phyloP scores from a whole-genome alignment of 352 stramenopile genomes.

The Thalassiosira livingstoniorum region DNA sequence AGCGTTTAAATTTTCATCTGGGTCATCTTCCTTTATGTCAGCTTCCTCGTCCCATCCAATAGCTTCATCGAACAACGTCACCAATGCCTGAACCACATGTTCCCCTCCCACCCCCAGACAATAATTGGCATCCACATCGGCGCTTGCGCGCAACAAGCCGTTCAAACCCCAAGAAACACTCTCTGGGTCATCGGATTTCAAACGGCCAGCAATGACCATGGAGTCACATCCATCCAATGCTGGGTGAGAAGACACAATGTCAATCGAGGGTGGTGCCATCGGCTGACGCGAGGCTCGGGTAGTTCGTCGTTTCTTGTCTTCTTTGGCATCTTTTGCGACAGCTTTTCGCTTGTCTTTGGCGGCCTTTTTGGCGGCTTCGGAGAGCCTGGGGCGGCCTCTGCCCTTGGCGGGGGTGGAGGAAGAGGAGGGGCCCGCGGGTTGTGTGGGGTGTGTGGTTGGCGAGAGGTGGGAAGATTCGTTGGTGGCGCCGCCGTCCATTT shows the following conservation, averaged over 20 bases:
- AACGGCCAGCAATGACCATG: conserved; percentile 23
- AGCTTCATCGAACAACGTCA: conserved; percentile 65
- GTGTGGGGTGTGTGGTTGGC: not conserved
- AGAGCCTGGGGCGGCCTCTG: not conserved
- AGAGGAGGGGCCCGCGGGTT: not conserved
- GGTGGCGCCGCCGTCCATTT: too few species aligned
- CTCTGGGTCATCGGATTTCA: conserved; percentile 38
- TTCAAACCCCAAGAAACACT: conserved; percentile 68
- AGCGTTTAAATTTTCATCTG: conserved; percentile 38
- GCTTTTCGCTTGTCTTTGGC: conserved; percentile 1
- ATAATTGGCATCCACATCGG: conserved; percentile 71
- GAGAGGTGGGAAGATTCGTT: too few species aligned
- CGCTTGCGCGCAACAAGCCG: conserved; percentile 61
- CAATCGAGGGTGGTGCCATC: conserved; percentile 50
- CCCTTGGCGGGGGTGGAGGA: not conserved
- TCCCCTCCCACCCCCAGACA: conserved; percentile 62
- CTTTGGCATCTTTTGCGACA: conserved; percentile 8
- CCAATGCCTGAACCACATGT: conserved; percentile 57
- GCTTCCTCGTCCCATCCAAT: conserved; percentile 57
- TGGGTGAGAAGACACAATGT: conserved; percentile 49
- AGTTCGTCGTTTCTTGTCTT: conserved; percentile 45
- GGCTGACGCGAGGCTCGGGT: conserved; percentile 27
- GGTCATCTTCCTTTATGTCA: not conserved
- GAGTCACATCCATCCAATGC: conserved; percentile 43
- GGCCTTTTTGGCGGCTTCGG: conserved; percentile 10